phyloP scores from a whole-genome alignment of 2,329 filamentous ascomycete genomes.

The Diplodia corticola region DNA sequence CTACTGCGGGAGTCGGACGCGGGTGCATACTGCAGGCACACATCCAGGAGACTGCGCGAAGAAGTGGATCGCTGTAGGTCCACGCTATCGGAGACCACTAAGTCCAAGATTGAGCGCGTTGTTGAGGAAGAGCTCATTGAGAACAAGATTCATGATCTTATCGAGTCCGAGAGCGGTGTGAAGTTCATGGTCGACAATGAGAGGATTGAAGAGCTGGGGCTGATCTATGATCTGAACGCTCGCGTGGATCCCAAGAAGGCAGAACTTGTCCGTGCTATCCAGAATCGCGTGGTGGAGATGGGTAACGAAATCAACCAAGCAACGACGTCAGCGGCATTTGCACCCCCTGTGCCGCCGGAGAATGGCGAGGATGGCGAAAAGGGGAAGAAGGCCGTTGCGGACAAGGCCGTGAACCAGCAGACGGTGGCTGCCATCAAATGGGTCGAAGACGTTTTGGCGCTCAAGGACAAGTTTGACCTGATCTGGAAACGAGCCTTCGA shows the following conservation, averaged over 20 bases:
- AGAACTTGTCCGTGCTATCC: constrained; percentile 69
- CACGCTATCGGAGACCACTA: constrained; percentile 72
- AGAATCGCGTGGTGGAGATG: constrained; percentile 73
- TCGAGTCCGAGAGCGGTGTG: constrained; percentile 84
- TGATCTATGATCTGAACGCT: constrained; percentile 76
- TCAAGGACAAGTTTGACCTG: constrained; percentile 88
- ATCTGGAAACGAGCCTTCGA: constrained; percentile 74
- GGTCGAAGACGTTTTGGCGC: constrained; percentile 83
- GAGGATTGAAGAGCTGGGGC: constrained; percentile 71
- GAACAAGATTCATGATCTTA: constrained; percentile 75
- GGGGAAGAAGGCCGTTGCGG: constrained; percentile 47
- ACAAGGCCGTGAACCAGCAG: constrained; percentile 67
- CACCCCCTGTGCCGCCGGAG: constrained; percentile 40
- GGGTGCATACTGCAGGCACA: constrained; percentile 75
- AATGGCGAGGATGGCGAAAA: constrained; percentile 53
- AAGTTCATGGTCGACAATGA: constrained; percentile 91
- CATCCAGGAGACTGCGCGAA: constrained; percentile 71
- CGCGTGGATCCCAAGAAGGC: constrained; percentile 74
- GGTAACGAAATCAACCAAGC: constrained; percentile 78
- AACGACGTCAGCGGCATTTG: constrained; percentile 36
- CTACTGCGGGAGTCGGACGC: constrained; percentile 79
- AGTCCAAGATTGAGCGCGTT: constrained; percentile 71
- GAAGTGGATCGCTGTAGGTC: constrained; percentile 81
- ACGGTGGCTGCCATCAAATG: constrained; percentile 88
- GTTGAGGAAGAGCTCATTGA: constrained; percentile 80